These are phyloP conservation scores for Borealophlyctis nickersoniae DNA, from an alignment of 192 early-diverging fungal genomes.

Conservation along the genomic window DNA sequence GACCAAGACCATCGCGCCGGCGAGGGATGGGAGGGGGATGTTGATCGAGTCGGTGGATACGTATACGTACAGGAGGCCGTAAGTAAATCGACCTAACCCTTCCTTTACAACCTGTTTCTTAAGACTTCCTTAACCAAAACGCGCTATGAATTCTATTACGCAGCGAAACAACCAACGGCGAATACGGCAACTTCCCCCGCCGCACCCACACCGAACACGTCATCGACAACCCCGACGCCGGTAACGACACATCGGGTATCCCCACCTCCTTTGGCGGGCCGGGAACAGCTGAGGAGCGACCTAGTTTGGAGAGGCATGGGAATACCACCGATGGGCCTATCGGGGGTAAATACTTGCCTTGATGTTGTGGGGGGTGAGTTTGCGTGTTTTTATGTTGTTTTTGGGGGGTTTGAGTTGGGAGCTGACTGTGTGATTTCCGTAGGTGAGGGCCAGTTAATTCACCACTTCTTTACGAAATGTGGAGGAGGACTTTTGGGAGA, in stretches of 20 bases:
- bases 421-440: too few relatives aligned
- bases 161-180: constrained; percentile 24
- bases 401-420: too few relatives aligned
- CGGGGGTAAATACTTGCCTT: not conserved
- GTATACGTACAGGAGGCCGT: constrained; percentile 24
- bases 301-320: constrained; percentile 23
- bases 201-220: constrained; percentile 7
- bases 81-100: not conserved
- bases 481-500: too few relatives aligned
- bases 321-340: not conserved
- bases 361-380: too few relatives aligned
- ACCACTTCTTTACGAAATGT: too few relatives aligned
- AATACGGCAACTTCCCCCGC: constrained; percentile 30
- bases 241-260: not conserved
- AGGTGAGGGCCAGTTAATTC: too few relatives aligned
- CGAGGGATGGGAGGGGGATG: constrained; percentile 1
- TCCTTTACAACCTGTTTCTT: too few relatives aligned
- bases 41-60: constrained; percentile 24
- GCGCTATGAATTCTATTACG: not conserved
- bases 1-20: constrained; percentile 16
- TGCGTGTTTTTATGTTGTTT: too few relatives aligned
- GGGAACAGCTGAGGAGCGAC: constrained; percentile 20
- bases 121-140: not conserved
- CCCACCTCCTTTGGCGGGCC: not conserved
- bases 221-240: too few relatives aligned